Percentiles rank a stretch among this genome's conserved stretches.
Evolutionary conservation across 2,329 filamentous ascomycete species (phyloP).

Genomic region (Apiospora saccharicola): DNA sequence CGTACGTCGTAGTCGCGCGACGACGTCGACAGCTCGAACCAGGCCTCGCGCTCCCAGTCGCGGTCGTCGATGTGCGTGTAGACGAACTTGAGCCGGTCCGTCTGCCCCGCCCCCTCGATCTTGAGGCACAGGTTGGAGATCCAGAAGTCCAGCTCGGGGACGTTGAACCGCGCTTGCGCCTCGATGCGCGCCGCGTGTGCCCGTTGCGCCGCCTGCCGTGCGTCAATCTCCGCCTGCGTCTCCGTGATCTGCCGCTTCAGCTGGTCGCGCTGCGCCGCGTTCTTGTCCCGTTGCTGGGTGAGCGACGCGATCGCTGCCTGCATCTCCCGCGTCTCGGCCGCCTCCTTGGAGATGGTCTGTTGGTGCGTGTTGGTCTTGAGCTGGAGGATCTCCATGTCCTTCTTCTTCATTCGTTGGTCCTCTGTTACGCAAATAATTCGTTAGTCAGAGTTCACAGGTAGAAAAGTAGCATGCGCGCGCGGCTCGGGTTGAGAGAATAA

Average conservation of each 20-base stretch:
- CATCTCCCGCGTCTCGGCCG: slow-evolving; percentile 80
- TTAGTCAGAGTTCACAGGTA: neutral
- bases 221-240: slow-evolving; percentile 74
- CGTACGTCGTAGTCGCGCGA: slow-evolving; percentile 85
- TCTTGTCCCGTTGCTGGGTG: slow-evolving; percentile 65
- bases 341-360: slow-evolving; percentile 78
- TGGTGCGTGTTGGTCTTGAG: slow-evolving; percentile 75
- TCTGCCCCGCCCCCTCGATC: slow-evolving; percentile 86
- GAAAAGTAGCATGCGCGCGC: neutral
- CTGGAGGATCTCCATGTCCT: slow-evolving; percentile 83
- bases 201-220: slow-evolving; percentile 73
- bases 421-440: slow-evolving; percentile 58
- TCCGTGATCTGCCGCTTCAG: slow-evolving; percentile 69
- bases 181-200: slow-evolving; percentile 78
- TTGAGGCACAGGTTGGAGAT: slow-evolving; percentile 86
- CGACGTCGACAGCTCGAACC: slow-evolving; percentile 88
- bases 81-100: slow-evolving; percentile 88
- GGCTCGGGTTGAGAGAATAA: neutral
- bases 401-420: slow-evolving; percentile 88
- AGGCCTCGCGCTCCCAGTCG: slow-evolving; percentile 88
- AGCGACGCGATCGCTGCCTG: slow-evolving; percentile 67
- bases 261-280: slow-evolving; percentile 62
- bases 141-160: slow-evolving; percentile 96
- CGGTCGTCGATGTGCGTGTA: slow-evolving; percentile 87
- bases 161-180: slow-evolving; percentile 85